These are phyloP conservation scores for Cydonia oblonga DNA, from an alignment of 331 rosid genomes.

Conservation along the genomic window DNA sequence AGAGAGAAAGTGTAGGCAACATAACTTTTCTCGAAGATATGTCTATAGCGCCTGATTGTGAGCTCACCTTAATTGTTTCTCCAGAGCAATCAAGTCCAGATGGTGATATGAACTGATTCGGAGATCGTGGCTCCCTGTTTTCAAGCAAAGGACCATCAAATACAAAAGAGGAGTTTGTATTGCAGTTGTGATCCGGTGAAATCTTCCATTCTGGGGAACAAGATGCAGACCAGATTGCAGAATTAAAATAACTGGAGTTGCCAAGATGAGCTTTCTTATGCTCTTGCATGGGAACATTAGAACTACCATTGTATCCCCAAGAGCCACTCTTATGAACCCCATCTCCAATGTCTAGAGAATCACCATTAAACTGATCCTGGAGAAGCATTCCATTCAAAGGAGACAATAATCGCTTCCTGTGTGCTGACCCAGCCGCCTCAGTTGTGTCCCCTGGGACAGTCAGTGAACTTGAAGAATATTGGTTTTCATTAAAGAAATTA, in stretches of 20 bases:
- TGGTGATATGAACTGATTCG: conserved; percentile 14
- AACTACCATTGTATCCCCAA: conserved; percentile 8
- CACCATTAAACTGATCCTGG: conserved; percentile 30
- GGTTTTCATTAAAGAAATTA: conserved; percentile 24
- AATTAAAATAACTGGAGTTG: conserved; percentile 13
- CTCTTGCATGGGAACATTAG: conserved; percentile 23
- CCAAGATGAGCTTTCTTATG: conserved; percentile 38
- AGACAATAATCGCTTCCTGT: conserved; percentile 44
- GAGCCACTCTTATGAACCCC: conserved; percentile 24
- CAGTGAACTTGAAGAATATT: conserved; percentile 18
- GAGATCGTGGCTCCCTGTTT: conserved; percentile 19
- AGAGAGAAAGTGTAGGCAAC: conserved; percentile 39
- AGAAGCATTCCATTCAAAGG: conserved; percentile 48
- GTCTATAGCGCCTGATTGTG: conserved; percentile 20
- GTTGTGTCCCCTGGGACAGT: conserved; percentile 15
- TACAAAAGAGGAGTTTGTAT: conserved; percentile 14
- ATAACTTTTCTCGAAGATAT: conserved; percentile 23
- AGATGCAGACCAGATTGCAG: conserved; percentile 28
- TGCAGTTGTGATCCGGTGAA: conserved; percentile 17
- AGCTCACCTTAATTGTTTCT: conserved; percentile 18
- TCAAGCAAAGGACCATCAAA: conserved; percentile 20
- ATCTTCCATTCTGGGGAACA: conserved; percentile 27
- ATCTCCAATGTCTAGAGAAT: conserved; percentile 18
- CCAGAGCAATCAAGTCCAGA: conserved; percentile 9
- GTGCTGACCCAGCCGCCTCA: conserved; percentile 23